Evolutionary conservation across 1,284 basidiomycete species (phyloP), one percentile per base, ranked within the genome.

Genomic region (Sanghuangporus weigelae): DNA sequence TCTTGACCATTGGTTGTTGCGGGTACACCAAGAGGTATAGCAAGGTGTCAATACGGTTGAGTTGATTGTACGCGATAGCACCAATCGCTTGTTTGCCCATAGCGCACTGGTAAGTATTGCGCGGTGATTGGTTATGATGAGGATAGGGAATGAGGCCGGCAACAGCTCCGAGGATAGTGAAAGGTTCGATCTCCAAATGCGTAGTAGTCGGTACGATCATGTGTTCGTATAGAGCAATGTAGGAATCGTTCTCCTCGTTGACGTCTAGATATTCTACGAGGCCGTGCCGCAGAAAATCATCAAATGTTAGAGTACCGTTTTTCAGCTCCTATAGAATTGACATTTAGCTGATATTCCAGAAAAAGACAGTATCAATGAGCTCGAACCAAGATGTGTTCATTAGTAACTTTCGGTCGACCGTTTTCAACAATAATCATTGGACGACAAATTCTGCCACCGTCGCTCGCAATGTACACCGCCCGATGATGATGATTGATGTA

Each of bases 1-100:
- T 98, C 78, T 98, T 98, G 67, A 98, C 96, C 96, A 99, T 98
- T 0, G 97, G 98, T 72, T 98, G 93, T 72, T 99, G 97, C 11
- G 97, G 97, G 71, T 99, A 99, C n/a, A 98, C 95, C 67, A 95
- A 93, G 59, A 99, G 84, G 77, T 99, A 99, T 26, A 99, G 83
- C n/a, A 99, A 82, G 0, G 97, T 99, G 75, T 99, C 97, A 74
- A 99, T 99, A 53, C 97, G 86, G 74, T 96, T 94, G 67, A 98
- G 86, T 75, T 99, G 97, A 75, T 99, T 99, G 78, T 96, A 98
- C 0, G 89, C 96, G 69, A 99, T 99, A 2, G 95, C 96, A n/a
- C 97, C 97, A 67, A 99, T 98, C 0, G 97, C 97, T 80, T 99
- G 97, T 79, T 99, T 99, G 67, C 97, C 97, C 97, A 99, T 99